Conservation (phyloP, 352 stramenopile genomes). For the Phytophthora foliorum region DNA sequence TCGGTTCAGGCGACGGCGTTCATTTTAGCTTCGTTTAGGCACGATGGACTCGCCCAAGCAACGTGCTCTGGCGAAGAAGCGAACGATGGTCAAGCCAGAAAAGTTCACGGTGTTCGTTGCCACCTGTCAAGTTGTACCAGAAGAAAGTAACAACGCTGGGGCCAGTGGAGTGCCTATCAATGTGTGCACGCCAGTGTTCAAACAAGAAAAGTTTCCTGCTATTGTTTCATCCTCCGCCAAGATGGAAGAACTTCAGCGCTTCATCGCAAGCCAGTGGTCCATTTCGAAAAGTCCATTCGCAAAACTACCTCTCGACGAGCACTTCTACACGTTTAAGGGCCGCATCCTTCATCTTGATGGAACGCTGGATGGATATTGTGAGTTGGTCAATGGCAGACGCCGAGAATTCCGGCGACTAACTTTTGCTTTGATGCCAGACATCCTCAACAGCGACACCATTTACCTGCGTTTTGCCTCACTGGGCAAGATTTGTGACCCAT, state of each 20-base stretch:
- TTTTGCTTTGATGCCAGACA: constrained; percentile 45
- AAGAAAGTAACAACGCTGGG: constrained; percentile 11
- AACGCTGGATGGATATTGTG: constrained; percentile 73
- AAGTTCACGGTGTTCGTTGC: constrained; percentile 68
- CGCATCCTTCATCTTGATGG: constrained; percentile 69
- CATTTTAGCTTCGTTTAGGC: neutral
- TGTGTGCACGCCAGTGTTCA: constrained; percentile 44
- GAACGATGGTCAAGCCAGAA: neutral
- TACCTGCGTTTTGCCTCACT: constrained; percentile 75
- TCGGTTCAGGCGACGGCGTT: too few species aligned
- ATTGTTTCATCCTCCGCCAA: constrained; percentile 50
- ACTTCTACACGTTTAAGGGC: constrained; percentile 84
- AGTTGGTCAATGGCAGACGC: constrained; percentile 12
- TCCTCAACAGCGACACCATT: constrained; percentile 75
- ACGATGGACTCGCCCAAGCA: constrained; percentile 7
- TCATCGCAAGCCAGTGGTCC: constrained; percentile 67
- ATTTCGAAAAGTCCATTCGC: constrained; percentile 70
- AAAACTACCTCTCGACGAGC: constrained; percentile 50
- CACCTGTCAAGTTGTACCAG: constrained; percentile 56
- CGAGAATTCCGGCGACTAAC: neutral
- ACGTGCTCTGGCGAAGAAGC: constrained; percentile 1
- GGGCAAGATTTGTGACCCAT: constrained; percentile 74
- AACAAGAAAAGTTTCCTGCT: constrained; percentile 65
- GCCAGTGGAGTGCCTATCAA: constrained; percentile 15
- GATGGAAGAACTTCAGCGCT: constrained; percentile 60